Conservation (phyloP, 768 basidiomycete species). For the Amanita pseudoporphyria region DNA sequence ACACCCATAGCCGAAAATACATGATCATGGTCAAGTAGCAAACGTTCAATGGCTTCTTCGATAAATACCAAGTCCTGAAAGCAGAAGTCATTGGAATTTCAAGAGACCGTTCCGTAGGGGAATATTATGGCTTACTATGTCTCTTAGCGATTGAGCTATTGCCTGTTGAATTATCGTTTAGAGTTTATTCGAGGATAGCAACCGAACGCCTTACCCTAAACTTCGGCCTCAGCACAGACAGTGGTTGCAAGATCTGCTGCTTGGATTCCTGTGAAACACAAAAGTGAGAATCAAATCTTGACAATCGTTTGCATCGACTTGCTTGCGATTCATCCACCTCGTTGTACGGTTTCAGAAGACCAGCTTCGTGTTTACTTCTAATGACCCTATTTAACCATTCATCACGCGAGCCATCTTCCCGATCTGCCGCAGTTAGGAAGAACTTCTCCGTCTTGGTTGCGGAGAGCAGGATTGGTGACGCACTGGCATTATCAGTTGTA, state of each 20-base stretch:
- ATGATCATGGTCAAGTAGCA: constrained; percentile 91
- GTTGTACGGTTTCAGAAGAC: constrained; percentile 89
- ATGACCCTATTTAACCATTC: constrained; percentile 89
- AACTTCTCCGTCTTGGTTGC: constrained; percentile 82
- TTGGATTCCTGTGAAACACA: constrained; percentile 79
- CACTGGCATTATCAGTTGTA: constrained; percentile 28
- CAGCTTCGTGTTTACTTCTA: constrained; percentile 94
- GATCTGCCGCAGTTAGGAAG: constrained; percentile 89
- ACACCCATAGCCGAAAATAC: constrained; percentile 95
- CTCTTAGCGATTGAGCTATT: constrained; percentile 75
- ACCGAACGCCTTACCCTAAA: constrained; percentile 50
- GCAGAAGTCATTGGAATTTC: neutral
- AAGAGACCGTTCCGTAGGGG: neutral
- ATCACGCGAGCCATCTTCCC: constrained; percentile 82
- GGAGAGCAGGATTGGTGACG: constrained; percentile 52
- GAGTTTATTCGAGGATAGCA: constrained; percentile 3
- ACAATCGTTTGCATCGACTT: constrained; percentile 11
- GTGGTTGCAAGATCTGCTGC: constrained; percentile 83
- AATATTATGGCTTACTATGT: constrained; percentile 43
- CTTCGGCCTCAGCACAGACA: constrained; percentile 78
- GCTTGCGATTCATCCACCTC: constrained; percentile 96
- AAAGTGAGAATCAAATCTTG: constrained; percentile 2
- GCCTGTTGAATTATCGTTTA: constrained; percentile 31
- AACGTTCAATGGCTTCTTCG: constrained; percentile 94
- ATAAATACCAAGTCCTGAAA: constrained; percentile 87